Evolutionary conservation across 148 eudicot genomes (phyloP).

Genomic region (Dianthus caryophyllus): DNA sequence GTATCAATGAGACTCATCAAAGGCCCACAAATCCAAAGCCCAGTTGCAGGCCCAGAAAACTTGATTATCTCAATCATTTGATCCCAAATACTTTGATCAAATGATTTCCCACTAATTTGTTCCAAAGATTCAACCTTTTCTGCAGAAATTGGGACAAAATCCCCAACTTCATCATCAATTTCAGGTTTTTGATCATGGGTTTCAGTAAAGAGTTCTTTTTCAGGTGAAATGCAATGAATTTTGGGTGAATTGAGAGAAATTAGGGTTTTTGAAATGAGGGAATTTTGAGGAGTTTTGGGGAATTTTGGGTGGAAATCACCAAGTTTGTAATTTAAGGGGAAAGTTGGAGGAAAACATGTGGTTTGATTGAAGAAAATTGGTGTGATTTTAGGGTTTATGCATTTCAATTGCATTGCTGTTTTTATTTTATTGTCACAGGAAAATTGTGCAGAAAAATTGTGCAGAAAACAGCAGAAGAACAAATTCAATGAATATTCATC

Average conservation of each 20-base stretch:
- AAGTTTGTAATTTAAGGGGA: background rate
- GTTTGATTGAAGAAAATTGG: background rate
- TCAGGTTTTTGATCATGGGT: conserved; percentile 11
- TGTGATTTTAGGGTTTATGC: conserved; percentile 14
- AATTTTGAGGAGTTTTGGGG: conserved; percentile 10
- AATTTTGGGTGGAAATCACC: conserved; percentile 14
- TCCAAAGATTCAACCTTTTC: conserved; percentile 23
- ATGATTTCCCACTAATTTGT: conserved; percentile 21
- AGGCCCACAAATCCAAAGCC: conserved; percentile 88
- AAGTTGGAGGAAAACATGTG: background rate
- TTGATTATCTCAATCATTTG: conserved; percentile 72
- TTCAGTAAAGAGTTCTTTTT: conserved; percentile 16
- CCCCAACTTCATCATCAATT: conserved; percentile 6
- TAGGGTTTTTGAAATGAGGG: conserved; percentile 1
- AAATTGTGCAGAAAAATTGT: background rate
- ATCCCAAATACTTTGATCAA: conserved; percentile 51
- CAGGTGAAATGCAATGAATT: conserved; percentile 29
- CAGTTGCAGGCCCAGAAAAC: conserved; percentile 90
- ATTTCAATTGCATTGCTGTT: conserved; percentile 23
- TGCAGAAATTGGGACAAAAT: conserved; percentile 7
- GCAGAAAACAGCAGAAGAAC: too few relatives aligned
- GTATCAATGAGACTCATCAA: conserved; percentile 93
- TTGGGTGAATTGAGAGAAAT: background rate
- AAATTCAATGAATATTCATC: too few relatives aligned
- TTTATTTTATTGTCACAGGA: background rate